Evolutionary conservation across 2,329 filamentous ascomycete genomes (phyloP).

Genomic region (Trichoderma atroviride): DNA sequence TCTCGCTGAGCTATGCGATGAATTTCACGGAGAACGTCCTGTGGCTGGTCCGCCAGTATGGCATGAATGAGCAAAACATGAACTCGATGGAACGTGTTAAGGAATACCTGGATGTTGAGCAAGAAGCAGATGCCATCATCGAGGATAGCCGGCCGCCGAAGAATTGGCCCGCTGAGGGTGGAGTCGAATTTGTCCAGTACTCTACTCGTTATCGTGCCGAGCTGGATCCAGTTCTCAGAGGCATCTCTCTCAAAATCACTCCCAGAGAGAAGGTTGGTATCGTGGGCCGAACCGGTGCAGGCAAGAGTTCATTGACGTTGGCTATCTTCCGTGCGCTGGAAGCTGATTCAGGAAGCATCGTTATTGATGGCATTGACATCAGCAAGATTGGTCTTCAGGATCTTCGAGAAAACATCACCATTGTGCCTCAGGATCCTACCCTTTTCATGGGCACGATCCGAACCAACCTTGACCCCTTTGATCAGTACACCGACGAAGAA

Average conservation of each 20-base stretch:
- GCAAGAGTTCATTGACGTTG: conserved; percentile 92
- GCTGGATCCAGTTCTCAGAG: conserved; percentile 81
- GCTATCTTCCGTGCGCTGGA: conserved; percentile 93
- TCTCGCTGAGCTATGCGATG: conserved; percentile 93
- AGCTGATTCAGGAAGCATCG: conserved; percentile 83
- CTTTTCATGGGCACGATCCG: conserved; percentile 91
- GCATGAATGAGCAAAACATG: conserved; percentile 98
- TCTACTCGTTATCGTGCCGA: conserved; percentile 86
- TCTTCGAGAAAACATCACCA: conserved; percentile 89
- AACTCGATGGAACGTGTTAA: conserved; percentile 97
- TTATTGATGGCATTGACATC: conserved; percentile 91
- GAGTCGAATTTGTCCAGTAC: conserved; percentile 86
- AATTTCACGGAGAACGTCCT: conserved; percentile 96
- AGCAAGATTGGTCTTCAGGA: conserved; percentile 89
- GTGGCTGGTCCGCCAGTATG: conserved; percentile 93
- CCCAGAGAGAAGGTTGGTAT: conserved; percentile 93
- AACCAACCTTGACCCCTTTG: conserved; percentile 91
- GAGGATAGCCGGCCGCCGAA: conserved; percentile 74
- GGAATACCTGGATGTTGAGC: conserved; percentile 95
- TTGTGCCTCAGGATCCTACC: conserved; percentile 96
- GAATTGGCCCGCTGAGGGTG: conserved; percentile 84
- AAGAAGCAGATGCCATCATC: conserved; percentile 80
- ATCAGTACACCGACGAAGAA: conserved; percentile 83
- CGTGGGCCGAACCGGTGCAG: conserved; percentile 91
- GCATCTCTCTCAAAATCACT: conserved; percentile 83